These are phyloP conservation scores for Lachnellula arida DNA, from an alignment of 2,329 filamentous ascomycete species.

Conservation along the genomic window DNA sequence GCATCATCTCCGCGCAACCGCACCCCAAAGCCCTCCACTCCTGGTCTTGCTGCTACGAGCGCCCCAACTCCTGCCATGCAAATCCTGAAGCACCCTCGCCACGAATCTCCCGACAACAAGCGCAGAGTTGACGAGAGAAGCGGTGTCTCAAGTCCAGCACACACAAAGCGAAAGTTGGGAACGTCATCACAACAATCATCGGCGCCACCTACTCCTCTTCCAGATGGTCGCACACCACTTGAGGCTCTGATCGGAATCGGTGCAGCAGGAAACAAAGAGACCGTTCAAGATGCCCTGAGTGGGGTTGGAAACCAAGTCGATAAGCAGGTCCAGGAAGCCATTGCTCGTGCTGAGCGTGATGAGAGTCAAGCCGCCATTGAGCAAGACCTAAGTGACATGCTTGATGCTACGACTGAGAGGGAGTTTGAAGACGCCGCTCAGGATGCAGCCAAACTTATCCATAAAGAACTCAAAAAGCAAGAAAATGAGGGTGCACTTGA, in stretches of 20 bases:
- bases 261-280: constrained; percentile 47
- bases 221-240: constrained; percentile 35
- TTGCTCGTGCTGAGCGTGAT: constrained; percentile 47
- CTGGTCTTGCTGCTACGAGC: constrained; percentile 36
- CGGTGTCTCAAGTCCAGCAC: constrained; percentile 22
- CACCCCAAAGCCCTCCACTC: constrained; percentile 41
- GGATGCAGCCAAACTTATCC: constrained; percentile 43
- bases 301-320: constrained; percentile 58
- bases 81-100: constrained; percentile 31
- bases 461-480: constrained; percentile 51
- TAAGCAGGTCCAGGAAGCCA: constrained; percentile 57
- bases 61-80: constrained; percentile 26
- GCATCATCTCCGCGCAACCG: constrained; percentile 59
- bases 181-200: constrained; percentile 21
- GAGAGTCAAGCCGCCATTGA: constrained; percentile 45
- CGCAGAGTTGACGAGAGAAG: constrained; percentile 28
- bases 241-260: constrained; percentile 31
- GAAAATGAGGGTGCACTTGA: constrained; percentile 51
- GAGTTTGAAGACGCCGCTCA: constrained; percentile 50
- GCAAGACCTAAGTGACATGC: constrained; percentile 45
- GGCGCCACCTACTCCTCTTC: constrained; percentile 25
- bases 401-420: constrained; percentile 47
- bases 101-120: constrained; percentile 26
- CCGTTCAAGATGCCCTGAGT: constrained; percentile 65
- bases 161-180: constrained; percentile 28